Evolutionary conservation across 129 eudicot species (phyloP), one percentile per base, ranked within the genome.

Genomic region (Sambucus nigra): DNA sequence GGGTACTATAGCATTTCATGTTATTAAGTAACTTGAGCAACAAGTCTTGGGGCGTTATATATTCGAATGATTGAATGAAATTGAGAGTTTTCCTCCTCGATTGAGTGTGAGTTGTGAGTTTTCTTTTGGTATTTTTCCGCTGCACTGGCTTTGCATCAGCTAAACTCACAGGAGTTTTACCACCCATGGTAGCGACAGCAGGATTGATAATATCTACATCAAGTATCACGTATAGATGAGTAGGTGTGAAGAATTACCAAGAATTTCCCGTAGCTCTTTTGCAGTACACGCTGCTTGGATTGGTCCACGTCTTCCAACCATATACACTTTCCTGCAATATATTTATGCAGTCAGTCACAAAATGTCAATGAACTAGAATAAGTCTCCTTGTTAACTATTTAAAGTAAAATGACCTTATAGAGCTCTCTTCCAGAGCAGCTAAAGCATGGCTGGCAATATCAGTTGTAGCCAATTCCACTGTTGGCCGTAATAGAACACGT

Each of bases 241-340:
- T n/a, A n/a, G 25, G 33, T 15, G 13, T 33, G 35, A 53, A 53
- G 20, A 54, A 64, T 35, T 76, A 81, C 97, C 95, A 21, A 89
- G 88, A 64, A 81, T 60, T 76, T 84, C 97, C 17, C 93, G 81
- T 16, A 89, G 80, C 67, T 89, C 97, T 79, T 89, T 89, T 18
- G 95, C 88, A 15, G 97, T 89, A 72, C 95, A 85, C 65, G 95
- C 97, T 64, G 97, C 97, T 73, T 89, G 95, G 28, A 61, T 83
- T 8, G 97, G 95, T 65, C 97, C 97, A 66, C 97, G 95, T 75
- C 97, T 79, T 51, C 97, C 95, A 54, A 89, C 97, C 74, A 89
- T 70, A 72, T 78, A 81, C 32, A 89, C 94, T 66, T 76, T 89
- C 80, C 97, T 89, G 77, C 47, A 78, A 65, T 60, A 21, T 22